A percentile compares a stretch with the other conserved stretches of the same genome.
phyloP scores from a whole-genome alignment of 1,284 basidiomycete genomes.

The Ustilago curta region DNA sequence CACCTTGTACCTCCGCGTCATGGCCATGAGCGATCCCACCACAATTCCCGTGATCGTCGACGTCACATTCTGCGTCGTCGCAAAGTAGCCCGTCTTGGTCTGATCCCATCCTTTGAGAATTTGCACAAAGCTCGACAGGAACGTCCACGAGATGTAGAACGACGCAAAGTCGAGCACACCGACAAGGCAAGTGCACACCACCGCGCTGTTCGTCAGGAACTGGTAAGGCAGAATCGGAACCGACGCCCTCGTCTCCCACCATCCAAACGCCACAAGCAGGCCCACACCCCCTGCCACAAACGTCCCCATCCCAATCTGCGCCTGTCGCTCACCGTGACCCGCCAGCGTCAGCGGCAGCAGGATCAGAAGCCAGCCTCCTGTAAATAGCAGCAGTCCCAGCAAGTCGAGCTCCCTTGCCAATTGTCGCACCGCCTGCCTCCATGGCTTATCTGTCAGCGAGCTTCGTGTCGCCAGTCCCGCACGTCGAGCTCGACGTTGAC shows the following conservation, averaged over 20 bases:
- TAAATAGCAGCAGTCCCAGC: conserved; percentile 78
- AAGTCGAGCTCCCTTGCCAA: conserved; percentile 75
- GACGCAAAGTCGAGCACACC: conserved; percentile 69
- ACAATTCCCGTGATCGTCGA: conserved; percentile 77
- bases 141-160: conserved; percentile 70
- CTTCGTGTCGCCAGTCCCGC: conserved; percentile 46
- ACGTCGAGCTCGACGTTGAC: conserved; percentile 56
- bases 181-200: conserved; percentile 68
- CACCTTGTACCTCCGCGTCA: conserved; percentile 75
- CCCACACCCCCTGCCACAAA: conserved; percentile 69
- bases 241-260: conserved; percentile 71
- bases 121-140: conserved; percentile 66
- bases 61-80: conserved; percentile 73
- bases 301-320: conserved; percentile 24
- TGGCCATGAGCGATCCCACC: conserved; percentile 75
- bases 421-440: conserved; percentile 37
- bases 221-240: conserved; percentile 71
- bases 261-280: conserved; percentile 70
- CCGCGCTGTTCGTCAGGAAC: conserved; percentile 67
- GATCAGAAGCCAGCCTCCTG: conserved; percentile 74
- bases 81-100: conserved; percentile 65
- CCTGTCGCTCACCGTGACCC: conserved; percentile 51
- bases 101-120: conserved; percentile 67
- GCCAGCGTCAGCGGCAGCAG: conserved; percentile 78
- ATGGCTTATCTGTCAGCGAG: conserved; percentile 36